Percentiles rank a stretch among this genome's conserved stretches.
These are phyloP conservation scores for Akanthomyces muscarius DNA, from an alignment of 2,329 filamentous ascomycete species.

Conservation along the genomic window DNA sequence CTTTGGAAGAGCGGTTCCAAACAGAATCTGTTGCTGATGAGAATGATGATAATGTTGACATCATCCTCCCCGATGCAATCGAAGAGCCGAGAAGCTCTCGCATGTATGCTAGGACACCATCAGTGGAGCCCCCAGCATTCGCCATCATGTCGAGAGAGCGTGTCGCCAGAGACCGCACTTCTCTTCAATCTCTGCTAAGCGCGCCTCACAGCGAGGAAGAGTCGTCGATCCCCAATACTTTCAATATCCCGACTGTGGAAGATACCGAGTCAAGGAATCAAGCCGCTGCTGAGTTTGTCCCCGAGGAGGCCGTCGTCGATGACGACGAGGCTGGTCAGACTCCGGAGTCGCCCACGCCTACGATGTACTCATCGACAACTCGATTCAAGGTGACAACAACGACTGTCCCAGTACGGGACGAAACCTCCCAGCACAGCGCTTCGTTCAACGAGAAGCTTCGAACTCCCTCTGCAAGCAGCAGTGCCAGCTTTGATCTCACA, in stretches of 20 bases:
- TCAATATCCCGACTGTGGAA: constrained; percentile 38
- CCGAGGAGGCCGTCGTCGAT: constrained; percentile 15
- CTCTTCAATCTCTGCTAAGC: constrained; percentile 58
- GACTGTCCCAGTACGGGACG: constrained; percentile 50
- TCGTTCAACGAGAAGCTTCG: constrained; percentile 43
- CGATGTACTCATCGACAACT: constrained; percentile 33
- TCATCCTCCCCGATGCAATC: constrained; percentile 22
- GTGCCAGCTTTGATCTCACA: constrained; percentile 46
- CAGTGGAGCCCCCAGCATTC: constrained; percentile 58
- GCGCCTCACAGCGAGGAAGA: constrained; percentile 44
- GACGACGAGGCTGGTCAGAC: constrained; percentile 12
- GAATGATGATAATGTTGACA: constrained; percentile 23
- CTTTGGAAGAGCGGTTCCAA: constrained; percentile 32
- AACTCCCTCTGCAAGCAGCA: constrained; percentile 40
- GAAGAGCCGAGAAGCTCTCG: constrained; percentile 33
- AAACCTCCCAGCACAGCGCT: constrained; percentile 34
- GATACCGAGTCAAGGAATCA: constrained; percentile 15
- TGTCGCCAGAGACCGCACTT: constrained; percentile 51
- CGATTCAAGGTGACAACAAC: constrained; percentile 47
- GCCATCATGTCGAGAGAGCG: constrained; percentile 53
- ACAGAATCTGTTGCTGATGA: constrained; percentile 26
- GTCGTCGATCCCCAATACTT: constrained; percentile 35
- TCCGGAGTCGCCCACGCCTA: constrained; percentile 39
- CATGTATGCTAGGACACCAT: constrained; percentile 56
- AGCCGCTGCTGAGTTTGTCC: background rate